Evolutionary conservation across 495 filamentous ascomycete genomes (phyloP), one percentile per base, ranked within the genome.

Genomic region (Geoglossum glabrum): DNA sequence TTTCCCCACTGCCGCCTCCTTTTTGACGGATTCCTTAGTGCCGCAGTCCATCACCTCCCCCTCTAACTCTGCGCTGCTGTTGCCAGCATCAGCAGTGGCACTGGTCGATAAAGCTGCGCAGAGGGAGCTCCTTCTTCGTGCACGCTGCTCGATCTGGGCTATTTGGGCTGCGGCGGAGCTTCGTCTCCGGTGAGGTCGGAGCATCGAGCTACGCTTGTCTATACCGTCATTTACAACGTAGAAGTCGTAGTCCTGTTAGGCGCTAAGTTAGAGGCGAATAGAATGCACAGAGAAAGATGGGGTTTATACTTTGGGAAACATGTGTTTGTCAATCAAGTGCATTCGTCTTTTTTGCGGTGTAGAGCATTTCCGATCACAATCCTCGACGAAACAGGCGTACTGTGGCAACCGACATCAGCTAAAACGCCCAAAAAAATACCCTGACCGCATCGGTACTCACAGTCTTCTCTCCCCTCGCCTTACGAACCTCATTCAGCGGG

Each of bases 251-350:
- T 86, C 84, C 75, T 80, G 54, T 13, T 21, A 3, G 7, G 17
- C 5, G 21, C 21, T 0, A 8, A 4, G 5, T 52, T 52, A 52
- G 49, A n/a, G n/a, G n/a, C 11, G 21, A 28, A 6, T 45, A 49
- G 61, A 50, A 61, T 60, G 8, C 13, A 26, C 25, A 64, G 30
- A 50, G 0, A 33, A 28, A 43, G 2, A 38, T 25, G 45, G 27
- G 31, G 6, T 23, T 55, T 19, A 55, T 69, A 79, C 78, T 70
- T 79, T 82, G 5, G 90, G 92, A 68, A 92, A 98, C 73, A 85
- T 79, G 64, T 98, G 92, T 69, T 95, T 96, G 68, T 95, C 90
- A 59, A 90, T 86, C 26, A 94, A 70, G 70, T 98, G 92, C 66
- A 86, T 79, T 54, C 83, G 74, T 50, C 92, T 79, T 68, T 94